Conservation (phyloP, 129 eudicot genomes). For the Sambucus nigra region DNA sequence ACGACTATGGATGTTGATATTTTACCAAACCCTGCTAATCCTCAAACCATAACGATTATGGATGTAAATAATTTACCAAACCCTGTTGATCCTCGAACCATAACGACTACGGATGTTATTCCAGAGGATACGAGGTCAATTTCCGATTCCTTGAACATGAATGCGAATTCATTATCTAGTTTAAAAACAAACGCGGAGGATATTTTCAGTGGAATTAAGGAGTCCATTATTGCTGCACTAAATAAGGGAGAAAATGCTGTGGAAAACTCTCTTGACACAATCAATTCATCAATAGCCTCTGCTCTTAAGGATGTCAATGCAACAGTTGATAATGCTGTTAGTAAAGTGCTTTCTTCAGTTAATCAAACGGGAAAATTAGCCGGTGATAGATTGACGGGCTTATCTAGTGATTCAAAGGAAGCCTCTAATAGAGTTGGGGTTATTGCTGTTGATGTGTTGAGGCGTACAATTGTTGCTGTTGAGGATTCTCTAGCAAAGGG, state of each 20-base stretch:
- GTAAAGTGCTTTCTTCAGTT: conserved; percentile 22
- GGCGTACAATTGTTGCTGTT: conserved; percentile 26
- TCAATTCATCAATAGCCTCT: conserved; percentile 27
- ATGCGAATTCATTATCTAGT: conserved; percentile 29
- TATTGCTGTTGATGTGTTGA: conserved; percentile 54
- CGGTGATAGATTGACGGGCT: conserved; percentile 28
- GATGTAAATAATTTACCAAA: conserved; percentile 10
- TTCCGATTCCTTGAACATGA: conserved; percentile 30
- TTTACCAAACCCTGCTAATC: conserved; percentile 21
- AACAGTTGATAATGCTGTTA: conserved; percentile 31
- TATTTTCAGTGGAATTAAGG: conserved; percentile 24
- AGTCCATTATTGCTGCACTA: conserved; percentile 35
- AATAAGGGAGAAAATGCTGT: conserved; percentile 41
- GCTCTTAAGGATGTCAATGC: conserved; percentile 42
- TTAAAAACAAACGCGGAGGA: conserved; percentile 26
- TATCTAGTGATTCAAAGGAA: conserved; percentile 41
- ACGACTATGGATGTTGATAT: conserved; percentile 10
- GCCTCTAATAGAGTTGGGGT: conserved; percentile 40
- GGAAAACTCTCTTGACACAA: conserved; percentile 27
- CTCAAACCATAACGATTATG: conserved; percentile 9
- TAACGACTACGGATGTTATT: conserved; percentile 12
- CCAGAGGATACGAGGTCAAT: conserved; percentile 12
- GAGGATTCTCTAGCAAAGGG: conserved; percentile 48
- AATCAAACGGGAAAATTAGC: conserved; percentile 40
- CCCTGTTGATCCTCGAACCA: conserved; percentile 22